Evolutionary conservation across 352 stramenopile species (phyloP), one percentile per base, ranked within the genome.

Genomic region (Globisporangium polare): DNA sequence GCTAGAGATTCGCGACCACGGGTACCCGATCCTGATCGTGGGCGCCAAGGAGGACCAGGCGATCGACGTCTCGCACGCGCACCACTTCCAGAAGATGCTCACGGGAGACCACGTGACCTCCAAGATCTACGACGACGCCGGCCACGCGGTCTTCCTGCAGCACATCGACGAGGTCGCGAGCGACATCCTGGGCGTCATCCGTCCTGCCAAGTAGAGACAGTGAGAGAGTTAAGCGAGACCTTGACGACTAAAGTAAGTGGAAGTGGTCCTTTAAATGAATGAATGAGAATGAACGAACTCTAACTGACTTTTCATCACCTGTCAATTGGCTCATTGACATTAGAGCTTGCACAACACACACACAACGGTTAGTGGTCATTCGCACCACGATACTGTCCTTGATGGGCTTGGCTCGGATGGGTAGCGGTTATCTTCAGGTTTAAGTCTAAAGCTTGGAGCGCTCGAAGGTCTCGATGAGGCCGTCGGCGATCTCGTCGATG

Each of bases 1-100:
- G 13, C 66, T n/a, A 56, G 2, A 12, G 61, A 86, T 86, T 53
- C 66, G 64, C 10, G 65, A 80, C 45, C 50, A 68, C 12, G 67
- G 59, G 0, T 80, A 77, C 54, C 74, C 77, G 37, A 81, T 83
- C 50, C 68, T 86, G 42, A 50, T 83, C 43, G 33, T 86, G 20
- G 74, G 77, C 17, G 68, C 58, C 10, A 54, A 15, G 8, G 49
- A 74, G 35, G 77, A 80, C 43, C 58, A 63, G 20, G 69, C 69
- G 27, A 78, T 80, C 61, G 63, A 68, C 35, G 60, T 72, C 12
- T 67, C 63, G 9, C 65, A 82, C 54, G 60, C 60, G n/a, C 58
- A 78, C 22, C 71, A 73, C 35, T 74, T 78, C 45, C 43, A 69
- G n/a, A 35, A 74, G 31, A 39, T 65, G 7, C 65, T 85, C 26